phyloP scores from a whole-genome alignment of 2,329 filamentous ascomycete species.

The Fusarium graminum region DNA sequence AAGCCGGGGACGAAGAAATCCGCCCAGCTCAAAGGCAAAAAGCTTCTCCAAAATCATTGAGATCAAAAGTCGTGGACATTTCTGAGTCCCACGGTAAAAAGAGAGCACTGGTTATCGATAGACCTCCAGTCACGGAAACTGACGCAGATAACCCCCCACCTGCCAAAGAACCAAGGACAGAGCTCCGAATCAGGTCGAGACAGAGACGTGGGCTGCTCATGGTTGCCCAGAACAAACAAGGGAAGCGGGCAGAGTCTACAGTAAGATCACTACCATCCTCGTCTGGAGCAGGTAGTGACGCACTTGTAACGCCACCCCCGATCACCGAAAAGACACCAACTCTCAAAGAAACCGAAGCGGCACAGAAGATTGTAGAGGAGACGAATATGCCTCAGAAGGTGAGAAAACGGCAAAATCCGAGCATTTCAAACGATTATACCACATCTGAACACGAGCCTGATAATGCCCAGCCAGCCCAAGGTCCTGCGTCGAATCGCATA shows the following conservation, averaged over 20 bases:
- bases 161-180: conserved; percentile 55
- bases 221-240: conserved; percentile 54
- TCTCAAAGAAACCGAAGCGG: conserved; percentile 5
- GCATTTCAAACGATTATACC: background rate
- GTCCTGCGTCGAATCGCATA: background rate
- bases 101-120: conserved; percentile 14
- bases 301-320: background rate
- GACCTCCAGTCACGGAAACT: background rate
- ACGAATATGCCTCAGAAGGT: background rate
- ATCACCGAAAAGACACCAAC: background rate
- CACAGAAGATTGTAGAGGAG: background rate
- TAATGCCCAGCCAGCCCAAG: background rate
- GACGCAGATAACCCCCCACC: conserved; percentile 3
- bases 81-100: conserved; percentile 13
- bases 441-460: conserved; percentile 10
- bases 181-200: conserved; percentile 62
- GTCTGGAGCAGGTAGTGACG: background rate
- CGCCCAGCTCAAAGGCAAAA: background rate
- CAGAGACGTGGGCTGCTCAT: conserved; percentile 64
- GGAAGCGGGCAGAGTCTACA: background rate
- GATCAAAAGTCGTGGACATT: background rate
- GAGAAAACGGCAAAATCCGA: background rate
- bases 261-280: conserved; percentile 1
- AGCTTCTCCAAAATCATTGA: background rate
- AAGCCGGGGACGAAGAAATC: conserved; percentile 6